A percentile compares a stretch with the other conserved stretches of the same genome.
Conservation (phyloP, 1,284 basidiomycete genomes). For the Boletellus deceptivus region DNA sequence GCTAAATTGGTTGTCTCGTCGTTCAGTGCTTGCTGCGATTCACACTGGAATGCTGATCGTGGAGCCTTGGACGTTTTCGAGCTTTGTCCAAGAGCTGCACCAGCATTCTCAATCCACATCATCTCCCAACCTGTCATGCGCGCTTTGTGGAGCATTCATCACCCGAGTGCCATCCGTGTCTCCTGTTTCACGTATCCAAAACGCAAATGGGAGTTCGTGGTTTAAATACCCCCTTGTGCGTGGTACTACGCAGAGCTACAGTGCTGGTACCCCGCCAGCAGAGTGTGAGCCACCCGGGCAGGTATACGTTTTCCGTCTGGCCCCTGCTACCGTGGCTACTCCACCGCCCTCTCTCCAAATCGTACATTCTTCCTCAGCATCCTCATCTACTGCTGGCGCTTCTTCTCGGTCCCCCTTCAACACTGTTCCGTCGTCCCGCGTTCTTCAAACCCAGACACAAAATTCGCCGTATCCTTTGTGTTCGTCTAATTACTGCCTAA, state of each 20-base stretch:
- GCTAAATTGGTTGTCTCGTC: slow-evolving; percentile 88
- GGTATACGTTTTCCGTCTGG: slow-evolving; percentile 62
- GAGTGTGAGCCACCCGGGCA: slow-evolving; percentile 39
- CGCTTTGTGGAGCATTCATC: slow-evolving; percentile 73
- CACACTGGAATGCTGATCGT: slow-evolving; percentile 86
- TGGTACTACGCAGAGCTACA: slow-evolving; percentile 29
- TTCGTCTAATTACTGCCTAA: slow-evolving; percentile 73
- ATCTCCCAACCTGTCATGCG: slow-evolving; percentile 52
- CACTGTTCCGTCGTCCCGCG: slow-evolving; percentile 21
- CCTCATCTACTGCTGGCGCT: slow-evolving; percentile 15
- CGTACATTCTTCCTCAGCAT: slow-evolving; percentile 20
- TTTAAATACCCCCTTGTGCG: slow-evolving; percentile 52
- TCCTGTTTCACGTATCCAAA: slow-evolving; percentile 18
- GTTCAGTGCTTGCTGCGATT: slow-evolving; percentile 84
- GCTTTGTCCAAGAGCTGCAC: slow-evolving; percentile 51
- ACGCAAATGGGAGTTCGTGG: slow-evolving; percentile 45
- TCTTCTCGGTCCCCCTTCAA: slow-evolving; percentile 30
- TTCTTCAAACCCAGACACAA: slow-evolving; percentile 20
- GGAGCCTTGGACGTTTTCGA: slow-evolving; percentile 71
- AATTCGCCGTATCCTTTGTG: slow-evolving; percentile 67
- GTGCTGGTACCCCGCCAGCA: slow-evolving; percentile 28
- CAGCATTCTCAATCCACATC: slow-evolving; percentile 29
- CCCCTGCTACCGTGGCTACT: slow-evolving; percentile 30
- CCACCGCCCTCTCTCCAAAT: slow-evolving; percentile 29
- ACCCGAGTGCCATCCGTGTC: slow-evolving; percentile 24